Evolutionary conservation across 441 rosid genomes (phyloP), one percentile per base, ranked within the genome.

Genomic region (Arabidopsis lyrata): DNA sequence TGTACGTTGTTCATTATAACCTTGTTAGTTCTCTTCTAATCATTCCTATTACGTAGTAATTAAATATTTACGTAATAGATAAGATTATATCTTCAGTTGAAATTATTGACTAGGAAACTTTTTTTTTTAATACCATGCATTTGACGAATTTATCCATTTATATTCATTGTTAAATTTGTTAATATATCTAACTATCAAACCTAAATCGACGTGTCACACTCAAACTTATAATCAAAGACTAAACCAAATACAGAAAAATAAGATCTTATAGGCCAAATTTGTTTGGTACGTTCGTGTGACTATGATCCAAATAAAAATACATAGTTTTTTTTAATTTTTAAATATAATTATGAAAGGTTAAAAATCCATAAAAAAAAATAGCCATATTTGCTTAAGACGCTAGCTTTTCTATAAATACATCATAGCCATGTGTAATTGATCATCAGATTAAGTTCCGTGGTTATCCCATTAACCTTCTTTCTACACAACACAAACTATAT

Each of bases 391-490:
- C 14, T 22, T 50, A 52, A 52, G 68, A 20, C 32, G 5, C 10
- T 29, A 29, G 31, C 31, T 29, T 22, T 67, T 60, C 69, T 61
- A 75, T 75, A 68, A 68, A 75, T 75, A 75, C 12, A 61, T 4
- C 1, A 29, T 29, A 29, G 31, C 32, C 34, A 61, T 68, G 22
- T 42, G 63, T 22, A 7, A 41, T 36, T 35, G 57, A 44, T 67
- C 10, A 49, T 31, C 27, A 50, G 73, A 67, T 61, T 61, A 75
- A 68, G 69, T 34, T 61, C 2, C 63, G 57, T 52, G 11, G 57
- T 68, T 22, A 75, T 75, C 69, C 34, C 32, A 32, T 32, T 61
- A 12, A 44, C 16, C 78, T 52, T 60, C 48, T n/a, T 61, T 36
- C n/a, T 10, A 58, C 53, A 38, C 57, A 38, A 45, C 52, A 45